These are phyloP conservation scores for Prunus kanzakura DNA, from an alignment of 306 rosid genomes.

Conservation along the genomic window DNA sequence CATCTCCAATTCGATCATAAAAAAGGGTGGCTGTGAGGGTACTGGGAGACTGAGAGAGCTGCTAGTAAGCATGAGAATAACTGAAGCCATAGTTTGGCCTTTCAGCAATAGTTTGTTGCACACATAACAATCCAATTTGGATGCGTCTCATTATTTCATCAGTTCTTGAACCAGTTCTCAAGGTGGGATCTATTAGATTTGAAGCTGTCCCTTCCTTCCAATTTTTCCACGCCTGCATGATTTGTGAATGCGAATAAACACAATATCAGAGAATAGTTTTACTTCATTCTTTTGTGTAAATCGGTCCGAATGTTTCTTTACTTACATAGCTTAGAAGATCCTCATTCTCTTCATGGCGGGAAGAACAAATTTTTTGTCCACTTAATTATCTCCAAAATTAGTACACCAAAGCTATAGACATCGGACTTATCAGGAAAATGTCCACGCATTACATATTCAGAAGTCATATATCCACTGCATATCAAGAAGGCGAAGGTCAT, in stretches of 20 bases:
- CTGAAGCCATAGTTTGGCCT: constrained; percentile 1
- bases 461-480: background rate
- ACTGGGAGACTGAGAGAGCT: background rate
- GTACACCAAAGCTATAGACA: constrained; percentile 1
- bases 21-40: background rate
- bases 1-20: background rate
- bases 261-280: too few species aligned
- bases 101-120: background rate
- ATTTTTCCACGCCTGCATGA: background rate
- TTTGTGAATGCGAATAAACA: background rate
- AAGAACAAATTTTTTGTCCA: background rate
- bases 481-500: background rate
- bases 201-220: background rate
- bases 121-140: background rate
- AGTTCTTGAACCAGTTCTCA: background rate
- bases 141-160: background rate
- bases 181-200: background rate
- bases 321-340: constrained; percentile 4
- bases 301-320: background rate
- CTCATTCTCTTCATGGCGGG: background rate
- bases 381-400: background rate
- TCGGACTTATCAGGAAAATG: background rate
- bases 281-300: too few species aligned
- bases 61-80: background rate
- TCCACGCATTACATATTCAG: background rate